Evolutionary conservation across 805 yeast species (phyloP), one percentile per base, ranked within the genome.

Genomic region (Phaffomyces opuntiae): DNA sequence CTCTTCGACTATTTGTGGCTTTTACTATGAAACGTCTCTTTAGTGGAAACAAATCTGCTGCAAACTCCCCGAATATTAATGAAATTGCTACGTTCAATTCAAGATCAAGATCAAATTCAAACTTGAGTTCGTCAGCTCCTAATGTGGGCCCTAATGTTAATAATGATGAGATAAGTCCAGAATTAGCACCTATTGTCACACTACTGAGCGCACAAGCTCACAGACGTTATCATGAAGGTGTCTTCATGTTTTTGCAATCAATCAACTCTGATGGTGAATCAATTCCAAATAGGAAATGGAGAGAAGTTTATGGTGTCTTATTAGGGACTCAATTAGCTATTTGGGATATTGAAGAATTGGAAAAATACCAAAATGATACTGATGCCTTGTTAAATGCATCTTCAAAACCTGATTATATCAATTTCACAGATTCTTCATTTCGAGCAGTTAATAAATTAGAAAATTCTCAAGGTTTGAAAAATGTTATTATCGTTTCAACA

Each of bases 301-400:
- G 75, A 45, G 96, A 93, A 66, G 96, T 90, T 24, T 93, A 86
- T 62, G 98, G 96, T 38, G 87, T 87, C 14, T 69, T 93, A 37
- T 80, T 87, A 5, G 99, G 99, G 19, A 87, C 87, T 48, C 96
- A 91, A 57, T 69, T 93, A 49, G 95, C 97, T 0, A 77, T 87
- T 50, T 93, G 98, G 97, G 89, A 89, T 60, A 87, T 88, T 3
- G 80, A 78, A 36, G 73, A 73, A 47, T 61, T 86, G 47, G 78
- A 82, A 13, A 72, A 70, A 49, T 73, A 74, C 50, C 68, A 70
- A 46, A 67, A 74, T 45, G 53, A 59, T 36, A 53, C 65, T 0
- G 75, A 73, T 24, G 74, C 74, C 25, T 64, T 80, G 45, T 70
- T 77, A 52, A 75, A 71, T 43, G 77, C 81, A n/a, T 70, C 80